A percentile compares a stretch with the other conserved stretches of the same genome.
Conservation (phyloP, 257 asterid genomes). For the Echium plantagineum region DNA sequence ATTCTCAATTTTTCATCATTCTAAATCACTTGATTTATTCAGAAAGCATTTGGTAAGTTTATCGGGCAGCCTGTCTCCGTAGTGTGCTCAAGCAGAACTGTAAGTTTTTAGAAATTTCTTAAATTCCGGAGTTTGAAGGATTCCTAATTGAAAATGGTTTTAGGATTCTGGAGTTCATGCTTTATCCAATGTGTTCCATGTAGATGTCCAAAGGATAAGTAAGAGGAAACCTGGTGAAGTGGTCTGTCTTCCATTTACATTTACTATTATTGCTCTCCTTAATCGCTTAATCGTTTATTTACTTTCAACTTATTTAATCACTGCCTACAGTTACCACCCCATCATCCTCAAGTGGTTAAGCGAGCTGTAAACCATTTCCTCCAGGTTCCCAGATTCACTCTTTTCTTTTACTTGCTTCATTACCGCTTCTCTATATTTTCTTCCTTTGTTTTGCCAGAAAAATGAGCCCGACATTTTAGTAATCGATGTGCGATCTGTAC, state of each 20-base stretch:
- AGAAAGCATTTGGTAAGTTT: conserved; percentile 76
- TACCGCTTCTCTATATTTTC: conserved; percentile 13
- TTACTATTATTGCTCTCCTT: too few species aligned
- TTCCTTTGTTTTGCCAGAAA: conserved; percentile 48
- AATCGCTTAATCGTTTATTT: too few species aligned
- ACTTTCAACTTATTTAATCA: background rate
- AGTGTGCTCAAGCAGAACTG: conserved; percentile 90
- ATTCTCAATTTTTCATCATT: too few species aligned
- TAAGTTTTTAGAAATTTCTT: conserved; percentile 26
- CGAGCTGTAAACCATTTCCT: conserved; percentile 80
- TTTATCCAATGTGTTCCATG: conserved; percentile 81
- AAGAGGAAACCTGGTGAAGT: conserved; percentile 88
- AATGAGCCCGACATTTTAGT: conserved; percentile 68
- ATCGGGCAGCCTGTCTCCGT: conserved; percentile 79
- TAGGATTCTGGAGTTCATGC: too few species aligned
- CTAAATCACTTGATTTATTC: background rate
- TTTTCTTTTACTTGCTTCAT: background rate
- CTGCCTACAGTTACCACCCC: conserved; percentile 67
- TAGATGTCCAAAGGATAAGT: conserved; percentile 88
- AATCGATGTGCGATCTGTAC: conserved; percentile 67
- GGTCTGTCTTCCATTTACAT: conserved; percentile 39
- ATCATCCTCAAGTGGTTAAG: conserved; percentile 69
- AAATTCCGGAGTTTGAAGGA: too few species aligned
- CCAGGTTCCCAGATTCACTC: conserved; percentile 44
- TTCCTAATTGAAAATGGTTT: too few species aligned